phyloP scores from a whole-genome alignment of 148 eudicot genomes.

The Cornus florida region DNA sequence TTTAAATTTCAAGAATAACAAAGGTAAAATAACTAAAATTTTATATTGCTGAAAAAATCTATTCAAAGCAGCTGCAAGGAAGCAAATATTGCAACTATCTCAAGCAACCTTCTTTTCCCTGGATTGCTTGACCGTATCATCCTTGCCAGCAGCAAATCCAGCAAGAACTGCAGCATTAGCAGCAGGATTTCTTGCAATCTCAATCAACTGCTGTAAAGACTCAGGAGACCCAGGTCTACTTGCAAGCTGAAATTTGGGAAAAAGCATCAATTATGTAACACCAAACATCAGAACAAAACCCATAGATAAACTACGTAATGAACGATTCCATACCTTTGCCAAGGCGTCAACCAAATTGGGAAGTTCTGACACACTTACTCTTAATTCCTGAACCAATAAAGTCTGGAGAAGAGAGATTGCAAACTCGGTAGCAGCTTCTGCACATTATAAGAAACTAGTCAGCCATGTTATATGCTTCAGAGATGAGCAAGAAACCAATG shows the following conservation, averaged over 20 bases:
- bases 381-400: neutral
- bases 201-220: neutral
- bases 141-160: neutral
- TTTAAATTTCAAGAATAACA: neutral
- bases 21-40: neutral
- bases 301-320: neutral
- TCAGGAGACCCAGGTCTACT: neutral
- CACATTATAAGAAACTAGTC: neutral
- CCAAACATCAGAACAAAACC: slow-evolving; percentile 5
- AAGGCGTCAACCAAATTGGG: slow-evolving; percentile 61
- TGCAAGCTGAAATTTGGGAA: neutral
- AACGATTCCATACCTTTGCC: slow-evolving; percentile 47
- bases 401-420: neutral
- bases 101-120: neutral
- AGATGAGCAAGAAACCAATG: neutral
- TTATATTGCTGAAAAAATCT: neutral
- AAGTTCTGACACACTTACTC: slow-evolving; percentile 8
- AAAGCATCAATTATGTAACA: neutral
- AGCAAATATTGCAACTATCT: neutral
- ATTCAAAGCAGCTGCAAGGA: neutral
- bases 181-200: neutral
- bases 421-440: neutral
- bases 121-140: neutral
- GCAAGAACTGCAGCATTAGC: neutral
- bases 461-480: neutral